Evolutionary conservation across 495 filamentous ascomycete genomes (phyloP).

Genomic region (Baudoinia panamericana): DNA sequence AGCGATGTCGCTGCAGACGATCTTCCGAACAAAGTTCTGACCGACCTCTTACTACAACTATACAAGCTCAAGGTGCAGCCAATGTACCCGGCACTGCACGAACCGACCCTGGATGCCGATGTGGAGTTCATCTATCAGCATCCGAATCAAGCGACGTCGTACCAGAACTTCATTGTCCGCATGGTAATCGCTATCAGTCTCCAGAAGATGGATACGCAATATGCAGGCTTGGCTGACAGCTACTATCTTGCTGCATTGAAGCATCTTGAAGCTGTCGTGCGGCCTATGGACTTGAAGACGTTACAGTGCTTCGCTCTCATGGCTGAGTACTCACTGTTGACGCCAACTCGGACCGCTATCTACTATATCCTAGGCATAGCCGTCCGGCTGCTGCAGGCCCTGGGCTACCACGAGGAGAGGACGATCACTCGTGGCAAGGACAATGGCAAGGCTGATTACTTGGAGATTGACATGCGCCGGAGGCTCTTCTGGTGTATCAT

Average conservation of each 20-base stretch:
- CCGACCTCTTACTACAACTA: constrained; percentile 60
- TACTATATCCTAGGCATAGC: constrained; percentile 87
- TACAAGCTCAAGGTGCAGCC: constrained; percentile 79
- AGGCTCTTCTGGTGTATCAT: constrained; percentile 74
- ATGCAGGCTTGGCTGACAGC: constrained; percentile 75
- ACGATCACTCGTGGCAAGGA: constrained; percentile 42
- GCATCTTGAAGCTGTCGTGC: constrained; percentile 62
- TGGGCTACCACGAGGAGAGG: constrained; percentile 73
- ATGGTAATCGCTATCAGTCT: constrained; percentile 88
- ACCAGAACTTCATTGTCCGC: constrained; percentile 70
- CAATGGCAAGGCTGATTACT: constrained; percentile 37
- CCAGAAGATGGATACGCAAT: constrained; percentile 70
- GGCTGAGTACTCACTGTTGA: constrained; percentile 81
- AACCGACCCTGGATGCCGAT: constrained; percentile 61
- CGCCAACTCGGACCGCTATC: constrained; percentile 74
- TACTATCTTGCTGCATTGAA: constrained; percentile 81
- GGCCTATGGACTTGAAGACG: constrained; percentile 69
- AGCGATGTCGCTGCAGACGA: constrained; percentile 57
- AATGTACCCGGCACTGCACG: constrained; percentile 73
- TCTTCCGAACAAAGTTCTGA: constrained; percentile 52
- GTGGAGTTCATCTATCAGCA: constrained; percentile 67
- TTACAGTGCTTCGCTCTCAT: constrained; percentile 83
- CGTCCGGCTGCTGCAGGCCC: constrained; percentile 69
- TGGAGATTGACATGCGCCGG: constrained; percentile 77
- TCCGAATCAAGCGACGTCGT: constrained; percentile 47